These are phyloP conservation scores for Extremus antarcticus DNA, from an alignment of 495 filamentous ascomycete genomes.

Conservation along the genomic window DNA sequence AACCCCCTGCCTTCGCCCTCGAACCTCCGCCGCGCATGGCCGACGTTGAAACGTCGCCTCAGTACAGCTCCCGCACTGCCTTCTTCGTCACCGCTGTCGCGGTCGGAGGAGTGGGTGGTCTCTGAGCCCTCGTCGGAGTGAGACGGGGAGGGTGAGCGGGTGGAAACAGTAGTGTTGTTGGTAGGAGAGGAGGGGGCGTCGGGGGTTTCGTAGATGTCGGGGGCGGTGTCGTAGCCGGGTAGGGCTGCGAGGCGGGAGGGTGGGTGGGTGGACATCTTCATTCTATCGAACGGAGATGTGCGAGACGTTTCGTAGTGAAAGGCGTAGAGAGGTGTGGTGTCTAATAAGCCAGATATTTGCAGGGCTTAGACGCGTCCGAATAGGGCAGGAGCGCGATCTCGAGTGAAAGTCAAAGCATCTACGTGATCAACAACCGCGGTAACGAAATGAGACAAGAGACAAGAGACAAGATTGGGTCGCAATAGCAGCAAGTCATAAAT, in stretches of 20 bases:
- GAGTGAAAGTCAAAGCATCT: too few species aligned
- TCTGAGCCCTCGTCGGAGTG: background rate
- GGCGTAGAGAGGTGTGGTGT: too few species aligned
- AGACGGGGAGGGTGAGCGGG: background rate
- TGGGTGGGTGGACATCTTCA: background rate
- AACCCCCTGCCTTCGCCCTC: background rate
- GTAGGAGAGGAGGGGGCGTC: conserved; percentile 7
- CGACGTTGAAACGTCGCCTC: conserved; percentile 3
- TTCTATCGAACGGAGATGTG: too few species aligned
- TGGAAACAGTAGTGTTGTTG: conserved; percentile 5
- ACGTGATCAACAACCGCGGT: too few species aligned
- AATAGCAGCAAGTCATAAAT: too few species aligned
- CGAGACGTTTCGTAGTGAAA: too few species aligned
- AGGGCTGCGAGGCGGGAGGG: conserved; percentile 9
- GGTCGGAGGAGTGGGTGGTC: background rate
- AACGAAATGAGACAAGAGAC: too few species aligned
- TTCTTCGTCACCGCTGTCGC: background rate
- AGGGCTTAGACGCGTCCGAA: too few species aligned
- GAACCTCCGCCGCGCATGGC: conserved; percentile 10
- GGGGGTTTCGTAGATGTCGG: conserved; percentile 24
- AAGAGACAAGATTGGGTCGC: too few species aligned
- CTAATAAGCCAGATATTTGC: too few species aligned
- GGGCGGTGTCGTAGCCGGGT: conserved; percentile 21
- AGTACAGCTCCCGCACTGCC: conserved; percentile 7
- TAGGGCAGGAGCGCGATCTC: too few species aligned